A percentile compares a stretch with the other conserved stretches of the same genome.
Evolutionary conservation across 2,329 filamentous ascomycete genomes (phyloP).

Genomic region (Colletotrichum gloeosporioides): DNA sequence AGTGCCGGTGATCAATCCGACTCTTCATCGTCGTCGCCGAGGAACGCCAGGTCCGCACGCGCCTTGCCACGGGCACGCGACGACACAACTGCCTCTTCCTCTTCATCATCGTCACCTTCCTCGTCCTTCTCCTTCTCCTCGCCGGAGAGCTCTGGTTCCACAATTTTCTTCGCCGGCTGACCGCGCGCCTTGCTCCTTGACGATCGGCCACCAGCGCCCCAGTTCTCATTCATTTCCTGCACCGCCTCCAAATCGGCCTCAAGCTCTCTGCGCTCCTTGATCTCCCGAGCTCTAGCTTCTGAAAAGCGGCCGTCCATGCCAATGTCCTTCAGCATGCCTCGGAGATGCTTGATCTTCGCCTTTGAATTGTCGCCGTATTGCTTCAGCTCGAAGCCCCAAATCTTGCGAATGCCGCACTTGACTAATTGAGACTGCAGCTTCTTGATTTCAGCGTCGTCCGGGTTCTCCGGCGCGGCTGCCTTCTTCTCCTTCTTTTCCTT

Average conservation of each 20-base stretch:
- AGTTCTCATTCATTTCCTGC: conserved; percentile 78
- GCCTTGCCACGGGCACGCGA: conserved; percentile 51
- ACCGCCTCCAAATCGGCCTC: conserved; percentile 84
- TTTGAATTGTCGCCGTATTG: conserved; percentile 72
- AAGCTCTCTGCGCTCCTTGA: conserved; percentile 87
- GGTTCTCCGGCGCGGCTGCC: conserved; percentile 61
- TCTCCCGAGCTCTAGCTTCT: conserved; percentile 80
- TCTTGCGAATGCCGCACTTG: conserved; percentile 91
- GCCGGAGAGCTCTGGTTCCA: conserved; percentile 35
- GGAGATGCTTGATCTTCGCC: conserved; percentile 84
- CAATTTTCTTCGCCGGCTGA: conserved; percentile 32
- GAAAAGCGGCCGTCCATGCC: conserved; percentile 93
- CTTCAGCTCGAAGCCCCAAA: conserved; percentile 88
- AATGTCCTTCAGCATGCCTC: conserved; percentile 75
- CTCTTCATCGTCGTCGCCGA: conserved; percentile 70
- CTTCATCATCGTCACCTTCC: conserved; percentile 32
- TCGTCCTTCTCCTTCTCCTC: conserved; percentile 30
- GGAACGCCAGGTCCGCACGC: conserved; percentile 65
- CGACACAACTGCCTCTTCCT: conserved; percentile 40
- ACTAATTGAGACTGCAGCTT: conserved; percentile 83
- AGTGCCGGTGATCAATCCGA: conserved; percentile 49
- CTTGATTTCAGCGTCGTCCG: conserved; percentile 83
- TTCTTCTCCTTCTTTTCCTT: conserved; percentile 10
- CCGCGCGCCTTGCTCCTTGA: conserved; percentile 36
- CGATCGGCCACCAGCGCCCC: conserved; percentile 65